Evolutionary conservation across 805 yeast genomes (phyloP), one percentile per base, ranked within the genome.

Genomic region (Kuraishia cidri): DNA sequence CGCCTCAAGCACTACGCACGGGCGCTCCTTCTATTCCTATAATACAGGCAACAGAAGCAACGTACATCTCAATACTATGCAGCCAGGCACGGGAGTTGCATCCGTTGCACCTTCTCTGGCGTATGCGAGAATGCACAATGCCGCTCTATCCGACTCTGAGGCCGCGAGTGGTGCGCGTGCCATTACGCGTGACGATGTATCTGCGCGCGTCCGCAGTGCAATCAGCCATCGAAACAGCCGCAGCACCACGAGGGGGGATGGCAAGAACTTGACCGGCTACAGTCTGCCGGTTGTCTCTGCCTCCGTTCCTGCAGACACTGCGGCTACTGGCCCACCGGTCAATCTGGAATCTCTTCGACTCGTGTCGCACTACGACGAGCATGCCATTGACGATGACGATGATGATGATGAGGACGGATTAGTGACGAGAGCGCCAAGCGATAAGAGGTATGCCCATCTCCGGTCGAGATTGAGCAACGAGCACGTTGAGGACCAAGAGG

Each of bases 401-500:
- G 57, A 53, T 13, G 52, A 46, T 9, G 52, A 46, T 9, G 46
- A 41, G 1, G 51, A 56, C 4, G 46, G 32, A n/a, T 36, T 32
- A 3, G 34, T 20, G 10, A 34, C 26, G 13, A 30, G 16, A 10
- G n/a, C 17, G 20, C 25, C 13, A 25, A 18, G 21, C 23, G 10
- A 10, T 7, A 25, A 13, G 18, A 27, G 22, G 15, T 10, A 26
- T 12, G 12, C 26, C 28, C 30, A 17, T 13, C 28, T 22, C 12
- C n/a, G 24, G 3, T 36, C 37, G 4, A 16, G 24, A 6, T 19
- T 32, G 30, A 25, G 26, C 18, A 28, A 33, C 17, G 21, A 22
- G 18, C 15, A 22, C 13, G 40, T 16, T 13, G n/a, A 27, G 30
- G 73, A 68, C 24, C 79, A 73, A 21, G 81, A 73, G 16, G 84